These are phyloP conservation scores for Aureobasidium sp. DNA, from an alignment of 2,329 filamentous ascomycete species.

Conservation along the genomic window DNA sequence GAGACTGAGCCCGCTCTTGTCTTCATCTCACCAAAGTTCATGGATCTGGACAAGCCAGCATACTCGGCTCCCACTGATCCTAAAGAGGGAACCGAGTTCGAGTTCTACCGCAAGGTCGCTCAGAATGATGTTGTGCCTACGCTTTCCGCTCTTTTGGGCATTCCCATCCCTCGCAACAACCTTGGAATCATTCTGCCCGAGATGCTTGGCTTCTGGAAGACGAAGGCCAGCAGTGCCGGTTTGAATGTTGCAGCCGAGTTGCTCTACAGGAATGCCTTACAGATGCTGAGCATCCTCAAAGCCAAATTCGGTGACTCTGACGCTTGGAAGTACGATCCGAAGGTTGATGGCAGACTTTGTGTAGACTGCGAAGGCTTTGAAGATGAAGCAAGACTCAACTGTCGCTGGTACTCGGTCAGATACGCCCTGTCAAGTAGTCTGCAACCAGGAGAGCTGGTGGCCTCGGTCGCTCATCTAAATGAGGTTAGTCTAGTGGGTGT, in stretches of 20 bases:
- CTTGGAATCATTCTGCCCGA: constrained; percentile 76
- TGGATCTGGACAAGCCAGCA: constrained; percentile 36
- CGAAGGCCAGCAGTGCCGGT: constrained; percentile 10
- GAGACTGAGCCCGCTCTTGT: constrained; percentile 90
- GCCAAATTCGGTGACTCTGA: constrained; percentile 54
- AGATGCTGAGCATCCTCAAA: constrained; percentile 68
- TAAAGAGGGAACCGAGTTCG: constrained; percentile 55
- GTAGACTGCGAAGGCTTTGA: constrained; percentile 16
- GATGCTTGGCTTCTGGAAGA: constrained; percentile 66
- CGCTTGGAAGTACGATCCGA: background rate
- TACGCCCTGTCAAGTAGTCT: background rate
- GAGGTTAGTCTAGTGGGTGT: background rate
- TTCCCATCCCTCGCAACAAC: constrained; percentile 84
- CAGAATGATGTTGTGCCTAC: constrained; percentile 93
- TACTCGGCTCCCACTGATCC: constrained; percentile 47
- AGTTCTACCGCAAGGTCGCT: constrained; percentile 77
- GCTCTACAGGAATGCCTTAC: constrained; percentile 67
- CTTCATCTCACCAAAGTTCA: constrained; percentile 80
- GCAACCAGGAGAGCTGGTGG: background rate
- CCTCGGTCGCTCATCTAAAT: background rate
- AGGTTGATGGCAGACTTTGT: background rate
- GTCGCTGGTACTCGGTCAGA: constrained; percentile 49
- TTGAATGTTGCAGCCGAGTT: constrained; percentile 49
- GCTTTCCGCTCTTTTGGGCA: constrained; percentile 73
- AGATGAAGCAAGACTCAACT: constrained; percentile 44